Conservation (phyloP, 257 asterid genomes). For the Fraxinus americana region DNA sequence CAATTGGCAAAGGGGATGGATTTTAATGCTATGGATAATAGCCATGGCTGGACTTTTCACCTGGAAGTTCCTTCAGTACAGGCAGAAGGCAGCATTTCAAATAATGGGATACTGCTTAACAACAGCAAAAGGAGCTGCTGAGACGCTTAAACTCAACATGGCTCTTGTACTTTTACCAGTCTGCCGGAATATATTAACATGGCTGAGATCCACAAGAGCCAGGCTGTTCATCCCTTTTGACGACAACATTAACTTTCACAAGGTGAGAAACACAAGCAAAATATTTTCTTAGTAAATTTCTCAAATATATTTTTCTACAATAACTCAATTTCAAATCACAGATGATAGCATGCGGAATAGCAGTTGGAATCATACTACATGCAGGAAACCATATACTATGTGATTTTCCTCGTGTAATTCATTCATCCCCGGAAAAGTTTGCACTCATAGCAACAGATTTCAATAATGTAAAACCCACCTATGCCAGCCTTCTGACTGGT, state of each 20-base stretch:
- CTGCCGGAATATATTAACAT: slow-evolving; percentile 72
- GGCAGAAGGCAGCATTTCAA: slow-evolving; percentile 61
- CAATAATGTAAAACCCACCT: slow-evolving; percentile 57
- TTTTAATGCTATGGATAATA: slow-evolving; percentile 57
- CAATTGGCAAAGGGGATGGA: slow-evolving; percentile 84
- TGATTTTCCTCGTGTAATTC: slow-evolving; percentile 69
- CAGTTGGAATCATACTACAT: slow-evolving; percentile 55
- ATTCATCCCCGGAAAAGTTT: slow-evolving; percentile 64
- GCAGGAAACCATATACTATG: slow-evolving; percentile 74
- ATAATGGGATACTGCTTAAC: slow-evolving; percentile 79
- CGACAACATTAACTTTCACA: slow-evolving; percentile 86
- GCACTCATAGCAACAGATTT: slow-evolving; percentile 67
- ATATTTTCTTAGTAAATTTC: neutral
- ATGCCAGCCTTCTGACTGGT: slow-evolving; percentile 42
- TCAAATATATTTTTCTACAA: neutral
- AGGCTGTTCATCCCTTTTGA: slow-evolving; percentile 69
- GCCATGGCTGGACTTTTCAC: slow-evolving; percentile 72
- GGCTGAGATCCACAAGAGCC: slow-evolving; percentile 74
- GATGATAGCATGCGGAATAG: slow-evolving; percentile 73
- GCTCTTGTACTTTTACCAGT: slow-evolving; percentile 87
- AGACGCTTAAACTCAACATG: slow-evolving; percentile 91
- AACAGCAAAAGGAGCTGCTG: slow-evolving; percentile 95
- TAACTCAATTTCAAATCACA: slow-evolving; percentile 23
- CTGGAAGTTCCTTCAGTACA: slow-evolving; percentile 77
- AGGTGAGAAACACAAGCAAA: slow-evolving; percentile 30